Evolutionary conservation across 176 grass and related monocot genomes (phyloP), one percentile per base, ranked within the genome.

Genomic region (Aegilops sharonensis): DNA sequence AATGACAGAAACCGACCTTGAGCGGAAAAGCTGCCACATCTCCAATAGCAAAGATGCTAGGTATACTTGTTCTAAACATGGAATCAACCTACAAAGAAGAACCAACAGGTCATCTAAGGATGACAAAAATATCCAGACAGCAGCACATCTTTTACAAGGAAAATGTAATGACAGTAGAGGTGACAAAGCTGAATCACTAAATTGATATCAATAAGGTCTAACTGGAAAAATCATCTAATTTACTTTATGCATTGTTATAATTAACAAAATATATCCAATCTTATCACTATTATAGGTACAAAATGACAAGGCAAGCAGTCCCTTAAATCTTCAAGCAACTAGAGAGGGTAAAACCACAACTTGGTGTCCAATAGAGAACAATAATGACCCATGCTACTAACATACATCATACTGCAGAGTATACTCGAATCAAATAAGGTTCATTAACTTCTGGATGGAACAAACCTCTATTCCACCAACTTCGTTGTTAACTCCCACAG

Each of bases 401-500:
- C 63, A 81, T 67, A 47, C 39, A 66, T 65, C 25, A 64, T 23
- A 74, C 0, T 37, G 43, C 67, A 85, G 9, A 73, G 11, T 73
- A 83, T 47, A 83, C 37, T 7, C n/a, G 20, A 84, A 29, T 67
- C 17, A 68, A 37, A 78, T 72, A 84, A 80, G 61, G 13, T 11
- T 15, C 63, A 54, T 34, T 48, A 89, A 89, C 66, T 66, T 77
- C 40, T 57, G 10, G 32, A 84, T 84, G 20, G 15, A 31, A 85
- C 81, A 39, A 97, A 98, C 95, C 95, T 98, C 91, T 89, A 98
- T 98, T 87, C 95, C 95, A 86, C 95, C 95, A 82, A 98, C 91
- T 88, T 82, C 73, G 15, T 21, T 83, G 74, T 94, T 92, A 78
- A 98, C 62, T 62, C 93, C 95, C 82, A 94, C 88, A 74, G 86